These are phyloP conservation scores for Hypsizygus marmoreus DNA, from an alignment of 768 basidiomycete species.

Conservation along the genomic window DNA sequence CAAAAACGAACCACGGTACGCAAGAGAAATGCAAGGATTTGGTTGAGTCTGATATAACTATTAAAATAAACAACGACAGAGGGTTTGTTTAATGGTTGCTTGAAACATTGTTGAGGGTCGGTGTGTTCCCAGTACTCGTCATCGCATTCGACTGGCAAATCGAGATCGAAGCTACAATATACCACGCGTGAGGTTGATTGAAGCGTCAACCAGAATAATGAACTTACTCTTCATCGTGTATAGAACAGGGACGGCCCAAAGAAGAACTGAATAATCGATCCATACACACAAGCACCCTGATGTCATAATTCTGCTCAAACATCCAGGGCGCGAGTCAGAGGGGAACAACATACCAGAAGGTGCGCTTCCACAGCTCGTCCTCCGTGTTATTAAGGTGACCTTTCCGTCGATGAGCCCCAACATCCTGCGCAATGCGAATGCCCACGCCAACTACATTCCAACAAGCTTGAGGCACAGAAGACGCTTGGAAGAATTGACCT, in stretches of 20 bases:
- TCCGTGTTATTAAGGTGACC: conserved; percentile 45
- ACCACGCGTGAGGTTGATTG: not conserved
- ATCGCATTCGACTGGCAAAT: conserved; percentile 63
- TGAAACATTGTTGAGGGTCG: conserved; percentile 61
- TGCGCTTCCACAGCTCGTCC: conserved; percentile 75
- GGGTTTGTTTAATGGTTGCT: conserved; percentile 66
- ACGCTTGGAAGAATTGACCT: conserved; percentile 54
- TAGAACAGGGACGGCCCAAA: conserved; percentile 72
- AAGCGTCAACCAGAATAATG: conserved; percentile 1
- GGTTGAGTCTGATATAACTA: conserved; percentile 56
- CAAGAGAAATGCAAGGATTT: conserved; percentile 65
- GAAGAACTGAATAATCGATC: conserved; percentile 53
- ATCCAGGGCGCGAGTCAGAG: conserved; percentile 12
- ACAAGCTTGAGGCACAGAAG: conserved; percentile 60
- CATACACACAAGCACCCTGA: conserved; percentile 55
- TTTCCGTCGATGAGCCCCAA: conserved; percentile 65
- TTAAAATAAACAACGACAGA: conserved; percentile 59
- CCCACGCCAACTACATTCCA: conserved; percentile 75
- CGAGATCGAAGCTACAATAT: conserved; percentile 65
- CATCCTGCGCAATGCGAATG: conserved; percentile 76
- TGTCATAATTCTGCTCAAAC: not conserved
- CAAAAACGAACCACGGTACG: conserved; percentile 57
- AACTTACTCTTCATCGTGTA: conserved; percentile 79
- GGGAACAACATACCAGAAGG: conserved; percentile 51
- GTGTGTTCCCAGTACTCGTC: conserved; percentile 76